Conservation (phyloP, 2,329 filamentous ascomycete genomes). For the Penicillium sp. region DNA sequence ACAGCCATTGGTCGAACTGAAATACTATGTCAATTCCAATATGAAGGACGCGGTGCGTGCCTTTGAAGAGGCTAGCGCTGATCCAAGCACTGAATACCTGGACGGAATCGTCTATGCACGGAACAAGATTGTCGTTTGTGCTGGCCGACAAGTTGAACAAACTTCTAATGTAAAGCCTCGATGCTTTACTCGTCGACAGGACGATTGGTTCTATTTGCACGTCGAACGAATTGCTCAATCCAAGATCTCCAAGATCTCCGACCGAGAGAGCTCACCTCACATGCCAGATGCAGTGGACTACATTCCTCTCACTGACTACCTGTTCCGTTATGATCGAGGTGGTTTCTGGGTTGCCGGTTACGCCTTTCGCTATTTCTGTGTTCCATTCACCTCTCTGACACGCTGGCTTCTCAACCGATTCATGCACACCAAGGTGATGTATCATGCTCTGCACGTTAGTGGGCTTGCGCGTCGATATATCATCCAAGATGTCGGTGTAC, state of each 20-base stretch:
- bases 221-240: constrained; percentile 27
- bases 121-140: constrained; percentile 57
- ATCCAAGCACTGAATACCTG: constrained; percentile 58
- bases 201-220: constrained; percentile 74
- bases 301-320: constrained; percentile 37
- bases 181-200: constrained; percentile 56
- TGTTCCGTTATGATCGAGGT: constrained; percentile 56
- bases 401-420: constrained; percentile 60
- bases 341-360: constrained; percentile 63
- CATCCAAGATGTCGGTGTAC: constrained; percentile 62
- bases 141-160: constrained; percentile 55
- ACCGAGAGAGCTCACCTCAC: background rate
- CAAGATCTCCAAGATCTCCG: background rate
- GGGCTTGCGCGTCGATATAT: constrained; percentile 56
- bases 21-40: constrained; percentile 56
- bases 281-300: constrained; percentile 18
- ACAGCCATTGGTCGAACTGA: constrained; percentile 57
- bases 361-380: constrained; percentile 60
- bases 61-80: constrained; percentile 46
- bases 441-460: constrained; percentile 60
- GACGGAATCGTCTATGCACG: constrained; percentile 65
- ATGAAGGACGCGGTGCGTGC: constrained; percentile 51
- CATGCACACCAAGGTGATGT: constrained; percentile 61
- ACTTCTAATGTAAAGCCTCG: constrained; percentile 36
- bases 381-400: constrained; percentile 59